phyloP scores from a whole-genome alignment of 2,329 filamentous ascomycete species.

The Xylariaceae sp. region DNA sequence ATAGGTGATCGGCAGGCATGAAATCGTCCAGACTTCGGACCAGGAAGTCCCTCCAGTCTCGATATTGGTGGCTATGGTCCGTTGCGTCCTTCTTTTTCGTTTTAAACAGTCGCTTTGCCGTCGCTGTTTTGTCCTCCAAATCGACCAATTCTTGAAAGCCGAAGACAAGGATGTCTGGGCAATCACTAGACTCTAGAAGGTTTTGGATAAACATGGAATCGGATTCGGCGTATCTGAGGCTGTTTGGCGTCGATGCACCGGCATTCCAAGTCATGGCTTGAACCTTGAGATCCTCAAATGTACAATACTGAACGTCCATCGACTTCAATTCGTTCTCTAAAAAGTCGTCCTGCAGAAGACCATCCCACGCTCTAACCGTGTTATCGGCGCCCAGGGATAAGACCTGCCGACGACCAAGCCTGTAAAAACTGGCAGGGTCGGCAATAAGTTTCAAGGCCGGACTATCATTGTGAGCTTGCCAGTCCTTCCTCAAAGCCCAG shows the following conservation, averaged over 20 bases:
- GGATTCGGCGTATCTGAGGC: constrained; percentile 62
- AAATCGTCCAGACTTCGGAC: constrained; percentile 76
- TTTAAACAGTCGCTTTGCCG: constrained; percentile 90
- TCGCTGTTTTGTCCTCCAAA: constrained; percentile 93
- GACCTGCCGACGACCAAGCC: constrained; percentile 76
- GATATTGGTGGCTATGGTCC: constrained; percentile 87
- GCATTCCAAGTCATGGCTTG: constrained; percentile 94
- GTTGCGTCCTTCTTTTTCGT: constrained; percentile 73
- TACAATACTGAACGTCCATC: constrained; percentile 75
- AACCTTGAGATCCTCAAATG: constrained; percentile 74
- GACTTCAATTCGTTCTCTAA: constrained; percentile 85
- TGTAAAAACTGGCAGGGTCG: constrained; percentile 79
- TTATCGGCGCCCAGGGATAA: constrained; percentile 84
- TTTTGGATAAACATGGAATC: constrained; percentile 77
- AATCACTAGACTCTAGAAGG: constrained; percentile 66
- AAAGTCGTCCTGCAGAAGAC: constrained; percentile 88
- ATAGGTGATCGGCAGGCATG: constrained; percentile 70
- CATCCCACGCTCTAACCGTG: constrained; percentile 82
- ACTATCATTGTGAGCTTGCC: constrained; percentile 75
- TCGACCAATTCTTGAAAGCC: constrained; percentile 99
- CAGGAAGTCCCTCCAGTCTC: constrained; percentile 91
- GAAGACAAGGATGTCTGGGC: constrained; percentile 88
- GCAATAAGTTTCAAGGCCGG: constrained; percentile 72
- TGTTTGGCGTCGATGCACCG: constrained; percentile 86
- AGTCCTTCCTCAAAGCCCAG: constrained; percentile 90